Conservation (phyloP, 1,284 basidiomycete species). For the Ustilago esculenta region DNA sequence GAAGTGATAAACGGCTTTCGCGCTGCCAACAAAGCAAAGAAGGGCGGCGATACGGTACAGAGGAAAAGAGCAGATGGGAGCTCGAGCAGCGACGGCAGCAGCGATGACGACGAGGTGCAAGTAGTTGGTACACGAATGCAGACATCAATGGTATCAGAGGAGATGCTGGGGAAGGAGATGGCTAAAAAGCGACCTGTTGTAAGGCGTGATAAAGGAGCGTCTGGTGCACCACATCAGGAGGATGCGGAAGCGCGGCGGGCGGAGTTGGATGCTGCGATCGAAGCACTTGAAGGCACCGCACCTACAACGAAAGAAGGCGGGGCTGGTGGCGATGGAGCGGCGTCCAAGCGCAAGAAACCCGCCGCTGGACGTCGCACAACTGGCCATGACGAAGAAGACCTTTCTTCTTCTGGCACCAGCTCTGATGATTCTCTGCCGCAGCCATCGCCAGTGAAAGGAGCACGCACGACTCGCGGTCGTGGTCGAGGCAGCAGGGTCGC, state of each 20-base stretch:
- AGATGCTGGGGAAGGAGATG: constrained; percentile 58
- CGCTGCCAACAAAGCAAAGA: constrained; percentile 26
- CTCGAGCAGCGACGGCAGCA: constrained; percentile 10
- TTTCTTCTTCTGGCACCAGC: constrained; percentile 11
- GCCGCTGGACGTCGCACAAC: neutral
- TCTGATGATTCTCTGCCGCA: too few species aligned
- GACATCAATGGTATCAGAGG: constrained; percentile 40
- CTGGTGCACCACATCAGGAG: neutral
- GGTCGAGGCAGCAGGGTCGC: neutral
- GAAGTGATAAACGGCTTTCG: constrained; percentile 83
- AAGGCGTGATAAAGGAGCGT: constrained; percentile 23
- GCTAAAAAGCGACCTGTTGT: constrained; percentile 48
- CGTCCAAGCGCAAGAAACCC: constrained; percentile 14
- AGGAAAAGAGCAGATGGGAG: neutral
- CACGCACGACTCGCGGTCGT: neutral
- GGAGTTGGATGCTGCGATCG: constrained; percentile 46
- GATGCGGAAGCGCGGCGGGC: constrained; percentile 12
- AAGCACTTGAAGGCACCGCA: constrained; percentile 32
- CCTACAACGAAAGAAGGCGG: neutral
- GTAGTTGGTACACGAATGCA: constrained; percentile 30
- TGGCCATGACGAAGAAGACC: neutral
- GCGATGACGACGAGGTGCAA: constrained; percentile 34
- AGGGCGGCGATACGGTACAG: neutral
- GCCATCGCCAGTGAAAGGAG: too few species aligned
- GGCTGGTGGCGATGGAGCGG: neutral